Base-by-base conservation (phyloP, 1,139 yeast species). In the Geotrichum restrictum region DNA sequence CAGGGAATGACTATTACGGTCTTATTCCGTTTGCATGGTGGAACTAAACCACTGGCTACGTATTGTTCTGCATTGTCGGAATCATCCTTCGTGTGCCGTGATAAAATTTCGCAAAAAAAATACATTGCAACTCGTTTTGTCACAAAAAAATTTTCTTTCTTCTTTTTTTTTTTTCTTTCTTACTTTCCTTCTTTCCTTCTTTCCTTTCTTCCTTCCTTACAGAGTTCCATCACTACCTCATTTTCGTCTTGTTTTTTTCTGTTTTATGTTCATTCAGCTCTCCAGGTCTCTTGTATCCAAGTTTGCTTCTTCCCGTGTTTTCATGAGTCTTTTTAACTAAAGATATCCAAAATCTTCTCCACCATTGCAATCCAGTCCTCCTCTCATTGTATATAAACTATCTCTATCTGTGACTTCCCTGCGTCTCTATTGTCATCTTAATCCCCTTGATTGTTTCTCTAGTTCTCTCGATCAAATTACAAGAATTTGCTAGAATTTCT, bases 281-380 rank as follows among this genome's bases (percentile, higher is more conserved):
- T 14, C 39, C 31, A 21, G 47, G 13, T 19, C 36, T 3, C 36
- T 27, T 44, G 47, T 33, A 21, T 27, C 19, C 19, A 6, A 16
- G 38, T 19, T n/a, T 32, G 22, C 27, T 44, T 29, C 27, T 44
- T 29, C 13, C 39, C 27, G 27, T 19, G 18, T 31, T 31, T 44
- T 29, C 38, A 42, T 42, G 45, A 31, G 45, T 31, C 45, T 31
- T 42, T 27, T 42, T 42, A 42, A 31, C 36, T 42, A 31, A 21
- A 36, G 24, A 34, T 45, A 18, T 34, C 41, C n/a, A n/a, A n/a
- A 24, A 24, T 19, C 29, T 13, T 18, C 29, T 44, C 29, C 38
- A 27, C 7, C 24, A 19, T 44, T 44, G 21, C 38, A 33, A 33
- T 32, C 21, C 19, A 44, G 19, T 44, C 31, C 1, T 31, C 29